Evolutionary conservation across 768 basidiomycete species (phyloP), one percentile per base, ranked within the genome.

Genomic region (Pleurotus citrinopileatus): DNA sequence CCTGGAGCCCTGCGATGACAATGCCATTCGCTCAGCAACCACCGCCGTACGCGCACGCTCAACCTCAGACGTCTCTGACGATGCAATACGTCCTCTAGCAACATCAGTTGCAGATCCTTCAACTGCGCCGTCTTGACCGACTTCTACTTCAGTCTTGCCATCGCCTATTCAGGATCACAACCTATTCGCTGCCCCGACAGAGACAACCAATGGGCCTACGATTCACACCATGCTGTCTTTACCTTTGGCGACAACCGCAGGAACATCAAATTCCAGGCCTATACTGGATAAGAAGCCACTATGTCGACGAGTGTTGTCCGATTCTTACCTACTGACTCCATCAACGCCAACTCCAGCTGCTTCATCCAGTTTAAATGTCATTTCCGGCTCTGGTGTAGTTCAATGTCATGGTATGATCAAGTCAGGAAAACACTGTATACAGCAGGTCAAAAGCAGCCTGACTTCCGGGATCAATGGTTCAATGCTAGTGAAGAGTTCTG

Each of bases 351-450:
- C 57, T 53, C n/a, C n/a, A n/a, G 3, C 53, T 54, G 1, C 46
- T 42, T 15, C 56, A 42, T n/a, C 26, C 50, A 32, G 17, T 19
- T 8, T 57, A 2, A 62, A 60, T 27, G 56, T 53, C 15, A n/a
- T n/a, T n/a, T n/a, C n/a, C n/a, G 61, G 57, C 27, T 55, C 59
- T 5, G 43, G 45, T 10, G 57, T 57, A 1, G 57, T 72, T 12
- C 87, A 82, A 61, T 92, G 90, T 61, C 73, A 73, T 56, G 87
- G 82, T 3, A 70, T 76, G 29, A 91, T 87, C 15, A 84, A 83
- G 63, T 70, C 78, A 13, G 85, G 81, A 7, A 81, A 78, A 60
- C 81, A 69, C 28, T 93, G 91, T 60, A 74, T 70, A 29, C 79
- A 86, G 50, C 73, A 69, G 57, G 78, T 89, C 29, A 86, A 83